These are phyloP conservation scores for Nitzschia inconspicua DNA, from an alignment of 108 stramenopile genomes.

Conservation along the genomic window DNA sequence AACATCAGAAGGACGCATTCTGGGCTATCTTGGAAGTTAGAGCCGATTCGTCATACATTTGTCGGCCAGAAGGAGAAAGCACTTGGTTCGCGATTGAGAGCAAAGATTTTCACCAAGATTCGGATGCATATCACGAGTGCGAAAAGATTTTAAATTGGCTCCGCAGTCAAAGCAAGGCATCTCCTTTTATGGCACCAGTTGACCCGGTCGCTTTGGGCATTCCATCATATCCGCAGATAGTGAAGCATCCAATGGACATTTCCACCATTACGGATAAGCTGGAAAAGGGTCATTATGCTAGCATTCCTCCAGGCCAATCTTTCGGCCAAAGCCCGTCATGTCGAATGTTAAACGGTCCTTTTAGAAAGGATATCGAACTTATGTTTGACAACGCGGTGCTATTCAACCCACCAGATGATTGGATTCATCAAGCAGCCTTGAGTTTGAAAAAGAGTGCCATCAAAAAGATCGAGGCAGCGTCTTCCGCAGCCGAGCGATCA, in stretches of 20 bases:
- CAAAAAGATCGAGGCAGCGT: conserved; percentile 55
- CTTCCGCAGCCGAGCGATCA: conserved; percentile 21
- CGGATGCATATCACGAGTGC: conserved; percentile 66
- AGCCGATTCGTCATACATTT: conserved; percentile 5
- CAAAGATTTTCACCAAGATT: conserved; percentile 60
- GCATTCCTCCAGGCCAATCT: conserved; percentile 44
- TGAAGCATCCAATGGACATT: conserved; percentile 96
- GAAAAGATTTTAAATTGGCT: conserved; percentile 51
- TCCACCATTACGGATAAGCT: conserved; percentile 75
- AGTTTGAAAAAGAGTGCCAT: conserved; percentile 49
- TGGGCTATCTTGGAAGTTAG: conserved; percentile 63
- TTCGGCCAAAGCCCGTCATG: conserved; percentile 36
- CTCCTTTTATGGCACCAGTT: conserved; percentile 78
- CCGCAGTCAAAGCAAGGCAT: conserved; percentile 44
- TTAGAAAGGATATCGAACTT: conserved; percentile 60
- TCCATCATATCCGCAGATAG: conserved; percentile 83
- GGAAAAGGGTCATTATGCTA: conserved; percentile 76
- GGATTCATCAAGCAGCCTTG: conserved; percentile 60
- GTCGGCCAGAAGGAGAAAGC: not conserved
- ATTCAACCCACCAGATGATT: conserved; percentile 74
- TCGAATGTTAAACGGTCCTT: conserved; percentile 74
- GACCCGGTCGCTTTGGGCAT: conserved; percentile 90
- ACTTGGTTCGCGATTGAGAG: conserved; percentile 53
- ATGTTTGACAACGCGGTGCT: conserved; percentile 86
- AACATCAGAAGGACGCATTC: conserved; percentile 18